A percentile compares a stretch with the other conserved stretches of the same genome.
Evolutionary conservation across 371 early-diverging fungal species (phyloP).

Genomic region (Mucor racemosus): DNA sequence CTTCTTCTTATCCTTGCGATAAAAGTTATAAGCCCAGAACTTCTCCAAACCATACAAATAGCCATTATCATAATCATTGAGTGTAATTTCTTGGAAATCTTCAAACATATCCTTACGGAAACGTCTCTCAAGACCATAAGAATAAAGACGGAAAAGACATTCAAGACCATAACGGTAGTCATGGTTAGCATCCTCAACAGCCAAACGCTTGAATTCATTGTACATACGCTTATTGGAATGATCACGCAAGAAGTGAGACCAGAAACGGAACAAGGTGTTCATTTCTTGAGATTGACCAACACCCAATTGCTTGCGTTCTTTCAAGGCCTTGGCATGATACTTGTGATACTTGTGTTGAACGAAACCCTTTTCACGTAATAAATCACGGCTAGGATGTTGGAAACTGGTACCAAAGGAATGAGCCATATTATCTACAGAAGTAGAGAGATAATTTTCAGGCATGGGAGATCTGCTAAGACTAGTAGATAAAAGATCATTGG

Average conservation of each 20-base stretch:
- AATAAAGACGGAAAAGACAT: slow-evolving; percentile 91
- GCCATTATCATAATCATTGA: slow-evolving; percentile 75
- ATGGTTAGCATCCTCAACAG: slow-evolving; percentile 87
- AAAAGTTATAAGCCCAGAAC: slow-evolving; percentile 95
- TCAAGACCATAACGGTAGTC: slow-evolving; percentile 95
- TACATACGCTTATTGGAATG: slow-evolving; percentile 94
- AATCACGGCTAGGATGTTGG: slow-evolving; percentile 94
- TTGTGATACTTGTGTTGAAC: slow-evolving; percentile 95
- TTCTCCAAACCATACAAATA: slow-evolving; percentile 93
- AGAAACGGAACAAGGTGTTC: slow-evolving; percentile 98
- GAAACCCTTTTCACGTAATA: slow-evolving; percentile 93
- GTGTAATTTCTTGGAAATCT: slow-evolving; percentile 87
- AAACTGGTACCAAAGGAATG: slow-evolving; percentile 78
- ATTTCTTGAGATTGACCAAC: slow-evolving; percentile 94
- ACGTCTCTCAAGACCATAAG: slow-evolving; percentile 92
- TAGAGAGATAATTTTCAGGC: slow-evolving; percentile 37
- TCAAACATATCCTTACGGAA: slow-evolving; percentile 85
- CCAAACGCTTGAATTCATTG: slow-evolving; percentile 86
- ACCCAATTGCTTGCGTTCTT: slow-evolving; percentile 90
- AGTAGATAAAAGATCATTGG: slow-evolving; percentile 43
- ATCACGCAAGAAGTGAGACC: slow-evolving; percentile 97
- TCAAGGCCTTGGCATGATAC: slow-evolving; percentile 91
- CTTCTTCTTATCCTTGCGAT: slow-evolving; percentile 84
- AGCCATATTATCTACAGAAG: slow-evolving; percentile 58
- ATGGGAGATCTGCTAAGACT: slow-evolving; percentile 48